Base-by-base conservation (phyloP, 352 stramenopile genomes). In the Globisporangium nodosum region DNA sequence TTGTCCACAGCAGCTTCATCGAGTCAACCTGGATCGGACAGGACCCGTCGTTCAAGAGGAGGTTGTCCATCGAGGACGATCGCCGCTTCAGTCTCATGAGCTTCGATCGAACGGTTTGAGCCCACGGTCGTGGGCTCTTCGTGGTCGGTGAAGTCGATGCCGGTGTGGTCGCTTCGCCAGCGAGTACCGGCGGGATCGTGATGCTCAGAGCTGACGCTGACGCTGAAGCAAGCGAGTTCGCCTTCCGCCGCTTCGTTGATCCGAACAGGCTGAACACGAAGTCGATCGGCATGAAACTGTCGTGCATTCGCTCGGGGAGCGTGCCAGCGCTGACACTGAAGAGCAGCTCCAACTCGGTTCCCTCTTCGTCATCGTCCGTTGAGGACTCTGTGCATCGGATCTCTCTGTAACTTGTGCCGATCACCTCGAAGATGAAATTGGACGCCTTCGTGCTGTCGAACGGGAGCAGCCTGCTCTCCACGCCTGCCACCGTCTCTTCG, bases 11-110 rank as follows among this genome's bases (percentile, higher is more conserved):
- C 2, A 94, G 60, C 52, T 86, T 87, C 78, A 92, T 89, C 0
- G 83, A 81, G 47, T 93, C 81, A 1, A 93, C 70, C 73, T 93
- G 84, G 33, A 93, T 91, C 1, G 84, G 84, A 39, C 78, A 75
- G 0, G 80, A 89, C 0, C 80, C 81, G 51, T 89, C 81, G 49
- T 87, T 86, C 2, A 88, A 45, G 15, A 88, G 64, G 18, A 88
- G 64, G 39, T 90, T 90, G 51, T 88, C 78, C 76, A 87, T 90
- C 2, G 78, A 87, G 1, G 76, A 69, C 21, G 78, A 81, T n/a
- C 79, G 64, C 13, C 69, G 71, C 50, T 90, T 92, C 8, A 92
- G 61, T 16, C 63, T 61, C 3, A 71, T 69, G 8, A 92, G 54
- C 49, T 81, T 78, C 5, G 61, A 71, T 21, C 78, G 76, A 6